Evolutionary conservation across 2,329 filamentous ascomycete genomes (phyloP), one percentile per base, ranked within the genome.

Genomic region (Keithomyces neogunnii): DNA sequence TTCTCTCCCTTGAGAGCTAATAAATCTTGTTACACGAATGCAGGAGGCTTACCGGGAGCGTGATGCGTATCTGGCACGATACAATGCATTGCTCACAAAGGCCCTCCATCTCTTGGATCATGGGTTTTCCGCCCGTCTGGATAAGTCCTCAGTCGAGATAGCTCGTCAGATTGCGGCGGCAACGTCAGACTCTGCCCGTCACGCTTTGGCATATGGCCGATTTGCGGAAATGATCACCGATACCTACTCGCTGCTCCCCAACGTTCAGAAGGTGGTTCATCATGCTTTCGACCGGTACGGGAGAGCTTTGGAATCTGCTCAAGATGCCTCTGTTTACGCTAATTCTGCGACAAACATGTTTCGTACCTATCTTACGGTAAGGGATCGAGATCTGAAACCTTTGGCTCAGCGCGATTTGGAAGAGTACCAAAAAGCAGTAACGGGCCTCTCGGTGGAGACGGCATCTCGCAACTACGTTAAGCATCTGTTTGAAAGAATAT

Each of bases 1-100:
- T 10, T 30, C 4, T 45, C 3, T 44, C 11, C 29, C 11, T 11
- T 51, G 28, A 3, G 30, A 19, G 31, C 44, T 6, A 5, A 36
- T 5, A 5, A 40, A 19, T 5, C 6, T 13, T 8, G 4, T 44
- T 4, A 30, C 28, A 5, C 11, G 19, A n/a, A 39, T 13, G 19
- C 59, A 89, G 86, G 80, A 88, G 7, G 82, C 82, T 6, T 95
- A 96, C 65, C 87, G 88, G 56, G 92, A 97, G 66, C 85, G 91
- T 3, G 85, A 90, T 55, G 83, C 86, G 2, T 97, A 96, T 66
- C 81, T 91, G 43, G 89, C 92, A 5, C 82, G 90, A 53, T 97
- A 97, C 66, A 83, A 88, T 54, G 77, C 93, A 0, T 77, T 96
- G 10, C 78, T 97, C 11, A 81, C 80, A 31, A 83, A 83, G 58